Evolutionary conservation across 306 rosid species (phyloP).

Genomic region (Quercus robur): DNA sequence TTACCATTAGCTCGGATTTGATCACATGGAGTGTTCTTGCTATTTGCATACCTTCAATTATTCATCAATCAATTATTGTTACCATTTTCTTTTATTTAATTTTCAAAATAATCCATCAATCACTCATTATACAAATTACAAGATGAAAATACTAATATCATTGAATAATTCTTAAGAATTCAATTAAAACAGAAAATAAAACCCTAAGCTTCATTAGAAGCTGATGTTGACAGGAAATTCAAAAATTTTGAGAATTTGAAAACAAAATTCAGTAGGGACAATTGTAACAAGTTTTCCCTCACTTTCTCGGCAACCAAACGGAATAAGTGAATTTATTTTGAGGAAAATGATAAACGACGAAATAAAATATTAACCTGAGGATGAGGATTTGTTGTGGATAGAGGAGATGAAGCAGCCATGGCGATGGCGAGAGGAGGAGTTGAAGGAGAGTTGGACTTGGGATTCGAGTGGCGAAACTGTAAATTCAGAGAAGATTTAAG

Average conservation of each 20-base stretch:
- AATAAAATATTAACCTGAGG: conserved; percentile 37
- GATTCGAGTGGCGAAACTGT: conserved; percentile 25
- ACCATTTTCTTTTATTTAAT: neutral
- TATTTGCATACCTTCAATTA: neutral
- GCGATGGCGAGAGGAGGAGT: conserved; percentile 45
- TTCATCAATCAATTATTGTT: neutral
- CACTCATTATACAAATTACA: neutral
- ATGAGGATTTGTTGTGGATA: conserved; percentile 33
- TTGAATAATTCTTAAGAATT: too few relatives aligned
- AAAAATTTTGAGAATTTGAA: neutral
- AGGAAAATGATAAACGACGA: too few relatives aligned
- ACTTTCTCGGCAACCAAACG: too few relatives aligned
- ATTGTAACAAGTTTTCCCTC: neutral
- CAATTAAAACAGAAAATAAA: too few relatives aligned
- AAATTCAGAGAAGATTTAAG: conserved; percentile 24
- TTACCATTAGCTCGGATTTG: neutral
- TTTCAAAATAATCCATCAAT: neutral
- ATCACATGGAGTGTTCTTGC: neutral
- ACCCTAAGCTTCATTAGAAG: too few relatives aligned
- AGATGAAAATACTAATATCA: neutral
- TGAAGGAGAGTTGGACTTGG: conserved; percentile 24
- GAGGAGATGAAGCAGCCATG: conserved; percentile 68
- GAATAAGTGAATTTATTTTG: too few relatives aligned
- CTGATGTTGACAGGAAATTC: neutral
- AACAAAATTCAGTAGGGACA: neutral